phyloP scores from a whole-genome alignment of 116 monocot species.

The Posidonia oceanica region DNA sequence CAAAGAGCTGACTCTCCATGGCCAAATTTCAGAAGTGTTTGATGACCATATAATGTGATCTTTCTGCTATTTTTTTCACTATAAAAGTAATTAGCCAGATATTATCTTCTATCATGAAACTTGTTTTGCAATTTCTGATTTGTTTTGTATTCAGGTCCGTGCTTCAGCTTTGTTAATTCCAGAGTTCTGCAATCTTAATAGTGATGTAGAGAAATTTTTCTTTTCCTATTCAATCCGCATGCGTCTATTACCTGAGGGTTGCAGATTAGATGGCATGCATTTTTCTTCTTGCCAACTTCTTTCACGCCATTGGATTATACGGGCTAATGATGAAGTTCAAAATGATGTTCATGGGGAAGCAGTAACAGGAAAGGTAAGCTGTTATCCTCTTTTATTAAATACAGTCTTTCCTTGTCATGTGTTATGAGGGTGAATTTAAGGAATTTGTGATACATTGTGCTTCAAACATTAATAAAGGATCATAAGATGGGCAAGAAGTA shows the following conservation, averaged over 20 bases:
- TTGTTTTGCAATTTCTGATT: background rate
- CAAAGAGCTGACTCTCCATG: too few relatives aligned
- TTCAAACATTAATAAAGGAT: too few relatives aligned
- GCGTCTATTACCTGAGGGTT: conserved; percentile 59
- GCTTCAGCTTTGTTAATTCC: conserved; percentile 82
- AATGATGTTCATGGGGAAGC: conserved; percentile 49
- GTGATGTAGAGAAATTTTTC: conserved; percentile 14
- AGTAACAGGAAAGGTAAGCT: conserved; percentile 69
- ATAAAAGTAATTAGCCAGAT: too few relatives aligned
- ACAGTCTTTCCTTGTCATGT: too few relatives aligned
- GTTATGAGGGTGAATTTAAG: too few relatives aligned
- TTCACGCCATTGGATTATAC: conserved; percentile 72
- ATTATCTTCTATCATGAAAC: too few relatives aligned
- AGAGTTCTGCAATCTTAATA: conserved; percentile 32
- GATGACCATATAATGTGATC: too few relatives aligned
- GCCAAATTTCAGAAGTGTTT: too few relatives aligned
- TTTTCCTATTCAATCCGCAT: conserved; percentile 79
- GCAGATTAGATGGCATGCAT: conserved; percentile 45
- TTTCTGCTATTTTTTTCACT: too few relatives aligned
- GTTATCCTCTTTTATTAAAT: too few relatives aligned
- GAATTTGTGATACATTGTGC: too few relatives aligned
- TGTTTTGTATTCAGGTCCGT: conserved; percentile 40
- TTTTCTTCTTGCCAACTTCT: conserved; percentile 70
- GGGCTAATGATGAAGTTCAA: conserved; percentile 31
- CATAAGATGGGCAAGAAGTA: too few relatives aligned